These are phyloP conservation scores for Apiotrichum montevideense DNA, from an alignment of 1,284 basidiomycete species.

Conservation along the genomic window DNA sequence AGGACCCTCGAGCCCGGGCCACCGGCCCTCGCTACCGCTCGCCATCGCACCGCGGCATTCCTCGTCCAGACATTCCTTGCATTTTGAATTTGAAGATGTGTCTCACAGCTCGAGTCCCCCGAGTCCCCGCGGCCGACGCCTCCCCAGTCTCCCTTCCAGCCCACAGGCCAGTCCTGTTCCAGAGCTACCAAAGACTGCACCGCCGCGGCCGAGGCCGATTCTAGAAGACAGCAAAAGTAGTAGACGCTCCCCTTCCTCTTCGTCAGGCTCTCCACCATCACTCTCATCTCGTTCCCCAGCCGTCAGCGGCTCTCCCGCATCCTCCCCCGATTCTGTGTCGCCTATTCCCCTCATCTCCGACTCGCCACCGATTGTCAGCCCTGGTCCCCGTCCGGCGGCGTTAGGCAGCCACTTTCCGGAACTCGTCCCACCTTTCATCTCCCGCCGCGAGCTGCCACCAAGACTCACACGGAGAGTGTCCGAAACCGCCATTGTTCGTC, in stretches of 20 bases:
- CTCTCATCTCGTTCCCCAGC: no score
- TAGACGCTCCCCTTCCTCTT: no score
- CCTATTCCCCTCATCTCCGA: no score
- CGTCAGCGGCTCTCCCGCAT: no score
- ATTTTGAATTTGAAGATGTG: background rate
- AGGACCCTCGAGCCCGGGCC: background rate
- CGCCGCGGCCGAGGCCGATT: no score
- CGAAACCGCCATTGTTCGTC: constrained; percentile 9
- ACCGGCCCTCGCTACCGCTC: background rate
- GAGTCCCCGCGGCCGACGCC: no score
- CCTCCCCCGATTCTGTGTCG: no score
- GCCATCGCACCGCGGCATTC: background rate
- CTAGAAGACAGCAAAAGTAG: no score
- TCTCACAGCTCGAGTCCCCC: background rate
- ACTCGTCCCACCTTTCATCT: constrained; percentile 12
- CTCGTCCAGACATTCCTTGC: background rate
- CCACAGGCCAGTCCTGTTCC: background rate
- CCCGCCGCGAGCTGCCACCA: constrained; percentile 2
- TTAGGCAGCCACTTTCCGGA: constrained; percentile 12
- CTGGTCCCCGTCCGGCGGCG: background rate
- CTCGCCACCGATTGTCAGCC: background rate
- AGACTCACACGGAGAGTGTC: constrained; percentile 6
- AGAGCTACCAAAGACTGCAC: background rate
- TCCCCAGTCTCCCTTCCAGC: no score
- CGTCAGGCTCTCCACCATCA: no score